Base-by-base conservation (phyloP, 1,139 yeast genomes). In the Ogataea hybrid region DNA sequence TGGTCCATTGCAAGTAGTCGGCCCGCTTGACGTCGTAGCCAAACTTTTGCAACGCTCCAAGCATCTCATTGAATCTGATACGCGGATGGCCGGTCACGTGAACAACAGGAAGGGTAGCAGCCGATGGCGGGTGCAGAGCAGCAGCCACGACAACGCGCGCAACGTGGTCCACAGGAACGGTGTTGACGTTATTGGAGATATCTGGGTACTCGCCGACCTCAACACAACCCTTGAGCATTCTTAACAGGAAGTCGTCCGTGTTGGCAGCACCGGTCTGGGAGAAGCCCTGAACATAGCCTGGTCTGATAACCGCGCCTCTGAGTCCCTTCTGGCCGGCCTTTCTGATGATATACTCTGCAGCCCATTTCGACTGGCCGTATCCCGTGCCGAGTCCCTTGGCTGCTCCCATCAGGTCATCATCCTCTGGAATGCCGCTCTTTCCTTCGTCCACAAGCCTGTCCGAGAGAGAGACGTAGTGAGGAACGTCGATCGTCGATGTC, bases 71-170 rank as follows among this genome's bases (percentile, higher is more conserved):
- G 69, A 90, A 84, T 39, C 77, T 71, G 47, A 88, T 79, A 63
- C 97, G 79, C 48, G 98, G 99, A 57, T 92, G 97, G 11, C 94
- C 95, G 3, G 97, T 92, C n/a, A 92, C 97, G 41, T 92, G 98
- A 1, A 90, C 92, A 39, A 92, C 98, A 1, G 79, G 68, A 34
- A 87, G 66, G 36, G 68, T 73, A 25, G 59, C 62, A 10, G 46
- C 43, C 23, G 47, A 36, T 28, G 94, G 88, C 25, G 96, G 95
- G 53, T 79, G 78, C 52, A 92, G 72, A 0, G 96, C 84, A 25
- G 94, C 70, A 1, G 97, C 89, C 39, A 83, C 86, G 25, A 84
- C 88, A 18, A 89, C 87, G 42, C 95, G 77, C 1, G 98, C 97
- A 52, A 92, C 98, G 57, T 92, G 98, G 56, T 92, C 97, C 28